Percentiles rank a stretch among this genome's conserved stretches.
Conservation (phyloP, 2,329 filamentous ascomycete genomes). For the Penicillium olsonii region DNA sequence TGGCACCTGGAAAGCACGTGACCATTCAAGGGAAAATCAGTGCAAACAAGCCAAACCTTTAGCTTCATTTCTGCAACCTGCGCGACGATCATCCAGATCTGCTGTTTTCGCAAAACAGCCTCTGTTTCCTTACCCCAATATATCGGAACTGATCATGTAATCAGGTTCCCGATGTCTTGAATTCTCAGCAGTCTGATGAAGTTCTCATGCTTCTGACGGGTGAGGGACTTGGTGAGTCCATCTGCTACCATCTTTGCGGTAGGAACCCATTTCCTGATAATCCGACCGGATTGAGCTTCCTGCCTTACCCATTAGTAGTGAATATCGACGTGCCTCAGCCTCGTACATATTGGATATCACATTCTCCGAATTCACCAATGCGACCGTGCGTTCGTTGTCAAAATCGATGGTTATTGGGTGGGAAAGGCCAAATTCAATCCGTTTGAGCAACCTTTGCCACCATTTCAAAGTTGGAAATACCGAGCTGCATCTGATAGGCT, state of each 20-base stretch:
- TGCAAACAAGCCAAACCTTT: too few species aligned
- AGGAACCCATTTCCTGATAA: background rate
- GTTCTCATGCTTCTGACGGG: background rate
- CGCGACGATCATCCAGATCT: too few species aligned
- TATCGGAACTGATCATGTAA: too few species aligned
- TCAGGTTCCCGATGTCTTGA: too few species aligned
- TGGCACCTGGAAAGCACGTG: too few species aligned
- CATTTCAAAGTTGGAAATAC: constrained; percentile 10
- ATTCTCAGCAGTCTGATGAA: too few species aligned
- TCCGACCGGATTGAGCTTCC: background rate
- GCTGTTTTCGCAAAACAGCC: too few species aligned
- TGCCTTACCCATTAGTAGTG: background rate
- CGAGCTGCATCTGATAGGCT: constrained; percentile 12
- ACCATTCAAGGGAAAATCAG: too few species aligned
- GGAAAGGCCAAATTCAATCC: background rate
- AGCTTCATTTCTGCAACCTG: too few species aligned
- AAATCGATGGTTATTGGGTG: background rate
- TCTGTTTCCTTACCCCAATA: too few species aligned
- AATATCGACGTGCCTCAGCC: background rate
- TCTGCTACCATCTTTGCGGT: background rate
- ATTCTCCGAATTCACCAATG: background rate
- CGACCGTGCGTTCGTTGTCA: background rate
- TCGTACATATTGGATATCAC: background rate
- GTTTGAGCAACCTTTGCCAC: constrained; percentile 8
- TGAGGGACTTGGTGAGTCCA: background rate